Evolutionary conservation across 345 rosid genomes (phyloP), one percentile per base, ranked within the genome.

Genomic region (Populus euphratica): DNA sequence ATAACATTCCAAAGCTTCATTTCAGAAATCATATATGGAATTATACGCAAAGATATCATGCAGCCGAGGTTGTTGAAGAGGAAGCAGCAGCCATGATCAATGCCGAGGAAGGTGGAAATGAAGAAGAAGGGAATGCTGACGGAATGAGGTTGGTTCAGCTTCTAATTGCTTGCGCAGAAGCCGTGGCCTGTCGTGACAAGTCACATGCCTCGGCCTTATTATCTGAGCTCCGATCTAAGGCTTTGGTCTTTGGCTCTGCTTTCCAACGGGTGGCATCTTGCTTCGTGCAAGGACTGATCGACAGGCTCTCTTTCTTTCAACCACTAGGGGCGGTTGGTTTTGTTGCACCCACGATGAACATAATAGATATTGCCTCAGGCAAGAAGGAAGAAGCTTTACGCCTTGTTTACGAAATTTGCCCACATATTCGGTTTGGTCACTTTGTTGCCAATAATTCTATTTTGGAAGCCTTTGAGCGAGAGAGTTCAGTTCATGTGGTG

Each of bases 381-480:
- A 68, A 88, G 78, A 87, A 83, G 79, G 91, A 89, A 63, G 92
- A 90, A 81, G 90, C 91, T 23, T 80, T 87, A 23, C 69, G 77
- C 66, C 87, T 89, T 75, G 92, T 88, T 65, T 90, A 86, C 68
- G 88, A 90, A 62, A 87, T 83, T 80, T 89, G 90, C 85, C 92
- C 91, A 23, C 86, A 87, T 74, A 84, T 90, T 50, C 86, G 74
- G 76, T 90, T 87, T 39, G 86, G 92, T 72, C 94, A 90, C 78
- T 90, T 85, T 65, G 78, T 89, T 36, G 89, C 92, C 61, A 90
- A 90, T 61, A 61, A 80, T 5, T 76, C 86, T 0, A 89, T 90
- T 83, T 78, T 90, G 94, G 94, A 90, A 90, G 91, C 92, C 90
- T 87, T 90, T 90, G 94, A 87, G 91, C 89, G 94, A 87, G 90